Evolutionary conservation across 2,329 filamentous ascomycete genomes (phyloP), one percentile per base, ranked within the genome.

Genomic region (Hymenoscyphus infarciens): DNA sequence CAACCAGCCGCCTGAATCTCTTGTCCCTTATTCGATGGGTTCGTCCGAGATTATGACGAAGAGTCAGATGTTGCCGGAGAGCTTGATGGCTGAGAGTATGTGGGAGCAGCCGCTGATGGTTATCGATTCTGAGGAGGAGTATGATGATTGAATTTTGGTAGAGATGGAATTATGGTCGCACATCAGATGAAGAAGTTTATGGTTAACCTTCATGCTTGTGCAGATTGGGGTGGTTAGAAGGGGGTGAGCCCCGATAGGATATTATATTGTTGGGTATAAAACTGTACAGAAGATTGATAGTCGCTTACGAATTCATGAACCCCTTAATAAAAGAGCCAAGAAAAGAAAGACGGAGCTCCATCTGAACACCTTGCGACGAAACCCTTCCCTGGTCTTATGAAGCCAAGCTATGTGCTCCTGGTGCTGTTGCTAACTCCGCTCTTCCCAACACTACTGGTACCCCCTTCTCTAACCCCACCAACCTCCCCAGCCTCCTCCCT

Each of bases 11-110:
- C 45, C 52, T 3, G 69, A 69, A 5, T 64, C 64, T 2, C 57
- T 68, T 13, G 59, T 68, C 6, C 70, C 69, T 13, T 72, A 66
- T 31, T 70, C 68, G 6, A 68, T 74, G 58, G 63, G 58, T 16
- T 69, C 64, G 10, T 68, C 65, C 13, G 68, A 86, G 71, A 74
- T 84, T 19, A 70, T 80, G 62, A 79, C 79, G 1, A 78, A 77
- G 67, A 84, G 82, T 64, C 82, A 84, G 72, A 78, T 83, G 74
- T 72, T 86, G 62, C 79, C 83, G 11, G 79, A 81, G 25, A 81
- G 79, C 65, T 63, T 82, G 53, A 62, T 80, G 59, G 73, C 77
- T 39, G 76, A 78, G 31, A 74, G 72, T 65, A 70, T 75, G 33
- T 73, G 75, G 5, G 73, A 72, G 16, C 76, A 76, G 33, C 77